Conservation (phyloP, 2,329 filamentous ascomycete genomes). For the Coleophoma cylindrospora region DNA sequence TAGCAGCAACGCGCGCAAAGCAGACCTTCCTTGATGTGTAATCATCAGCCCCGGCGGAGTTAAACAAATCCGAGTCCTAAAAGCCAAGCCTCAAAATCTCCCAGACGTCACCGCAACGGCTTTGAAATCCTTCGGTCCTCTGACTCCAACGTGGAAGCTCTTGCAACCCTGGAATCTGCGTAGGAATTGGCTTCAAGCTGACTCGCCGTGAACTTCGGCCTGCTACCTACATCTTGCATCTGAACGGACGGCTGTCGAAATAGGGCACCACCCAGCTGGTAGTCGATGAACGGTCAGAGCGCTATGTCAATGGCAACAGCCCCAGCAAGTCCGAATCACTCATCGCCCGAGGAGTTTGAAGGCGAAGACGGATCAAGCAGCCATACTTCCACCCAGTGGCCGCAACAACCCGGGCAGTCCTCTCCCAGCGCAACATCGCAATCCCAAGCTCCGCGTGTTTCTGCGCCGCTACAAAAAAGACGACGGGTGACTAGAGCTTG, state of each 20-base stretch:
- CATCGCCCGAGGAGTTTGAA: slow-evolving; percentile 21
- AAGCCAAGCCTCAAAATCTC: not conserved
- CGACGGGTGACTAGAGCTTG: slow-evolving; percentile 75
- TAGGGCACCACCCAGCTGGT: too few relatives aligned
- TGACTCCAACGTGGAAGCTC: too few relatives aligned
- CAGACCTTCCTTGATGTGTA: not conserved
- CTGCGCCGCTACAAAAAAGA: slow-evolving; percentile 64
- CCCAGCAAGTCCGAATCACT: slow-evolving; percentile 5
- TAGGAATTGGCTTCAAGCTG: too few relatives aligned
- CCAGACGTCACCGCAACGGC: not conserved
- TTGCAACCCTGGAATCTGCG: too few relatives aligned
- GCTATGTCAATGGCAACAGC: slow-evolving; percentile 10
- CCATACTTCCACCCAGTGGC: slow-evolving; percentile 2
- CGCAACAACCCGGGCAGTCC: slow-evolving; percentile 13
- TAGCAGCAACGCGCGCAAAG: too few relatives aligned
- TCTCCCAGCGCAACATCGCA: slow-evolving; percentile 11
- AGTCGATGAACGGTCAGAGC: too few relatives aligned
- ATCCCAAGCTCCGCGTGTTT: slow-evolving; percentile 12
- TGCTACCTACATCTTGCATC: too few relatives aligned
- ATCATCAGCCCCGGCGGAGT: not conserved
- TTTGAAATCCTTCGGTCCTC: too few relatives aligned
- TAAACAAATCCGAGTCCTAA: not conserved
- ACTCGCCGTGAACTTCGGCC: too few relatives aligned
- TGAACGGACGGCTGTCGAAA: too few relatives aligned
- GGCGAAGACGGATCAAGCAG: slow-evolving; percentile 17